These are phyloP conservation scores for Botrytis squamosa DNA, from an alignment of 2,329 filamentous ascomycete species.

Conservation along the genomic window DNA sequence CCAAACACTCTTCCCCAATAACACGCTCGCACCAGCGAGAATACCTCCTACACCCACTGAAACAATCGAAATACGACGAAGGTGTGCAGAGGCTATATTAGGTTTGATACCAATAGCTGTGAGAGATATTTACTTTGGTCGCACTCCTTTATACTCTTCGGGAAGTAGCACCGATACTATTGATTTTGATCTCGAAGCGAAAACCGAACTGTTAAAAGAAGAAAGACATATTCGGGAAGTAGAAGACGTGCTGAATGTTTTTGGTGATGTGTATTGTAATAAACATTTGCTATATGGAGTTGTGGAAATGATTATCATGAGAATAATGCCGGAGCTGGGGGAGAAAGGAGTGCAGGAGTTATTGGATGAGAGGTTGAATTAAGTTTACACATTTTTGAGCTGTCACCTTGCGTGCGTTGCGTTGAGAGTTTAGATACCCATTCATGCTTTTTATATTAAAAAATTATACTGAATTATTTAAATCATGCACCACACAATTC, in stretches of 20 bases:
- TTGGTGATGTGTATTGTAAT: conserved; percentile 85
- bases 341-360: conserved; percentile 70
- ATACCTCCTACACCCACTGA: conserved; percentile 60
- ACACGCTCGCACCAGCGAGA: conserved; percentile 66
- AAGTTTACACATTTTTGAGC: conserved; percentile 24
- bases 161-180: neutral
- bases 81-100: conserved; percentile 61
- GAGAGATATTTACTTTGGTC: conserved; percentile 41
- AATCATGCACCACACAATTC: neutral
- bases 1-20: conserved; percentile 81
- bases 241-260: conserved; percentile 64
- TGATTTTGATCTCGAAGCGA: neutral
- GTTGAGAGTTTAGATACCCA: conserved; percentile 13
- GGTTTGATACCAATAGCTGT: conserved; percentile 44
- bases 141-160: conserved; percentile 31
- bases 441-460: neutral
- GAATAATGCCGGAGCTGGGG: conserved; percentile 78
- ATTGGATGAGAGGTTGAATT: conserved; percentile 66
- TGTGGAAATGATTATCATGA: conserved; percentile 77
- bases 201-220: conserved; percentile 7
- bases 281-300: conserved; percentile 84
- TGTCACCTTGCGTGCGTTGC: neutral
- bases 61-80: conserved; percentile 60
- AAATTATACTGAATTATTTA: neutral
- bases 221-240: conserved; percentile 38